Conservation (phyloP, 2,329 filamentous ascomycete species). For the Leptographium radiaticola region DNA sequence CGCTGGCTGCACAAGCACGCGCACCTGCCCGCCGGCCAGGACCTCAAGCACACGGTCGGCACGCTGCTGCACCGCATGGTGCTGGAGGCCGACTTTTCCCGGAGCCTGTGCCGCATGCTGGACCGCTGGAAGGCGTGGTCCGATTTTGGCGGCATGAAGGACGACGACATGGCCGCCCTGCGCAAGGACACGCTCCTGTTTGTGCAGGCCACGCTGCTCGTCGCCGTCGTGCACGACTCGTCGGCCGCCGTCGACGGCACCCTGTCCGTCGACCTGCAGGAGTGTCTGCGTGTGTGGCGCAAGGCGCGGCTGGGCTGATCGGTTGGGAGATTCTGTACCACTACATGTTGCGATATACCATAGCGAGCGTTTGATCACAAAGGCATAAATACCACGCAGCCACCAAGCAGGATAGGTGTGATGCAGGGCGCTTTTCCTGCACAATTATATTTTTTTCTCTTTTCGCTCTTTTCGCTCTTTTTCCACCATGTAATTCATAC, state of each 20-base stretch:
- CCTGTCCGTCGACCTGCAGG: conserved; percentile 38
- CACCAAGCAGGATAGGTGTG: too few relatives aligned
- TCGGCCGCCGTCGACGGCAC: conserved; percentile 32
- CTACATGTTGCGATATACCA: too few relatives aligned
- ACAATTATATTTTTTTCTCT: not conserved
- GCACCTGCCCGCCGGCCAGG: not conserved
- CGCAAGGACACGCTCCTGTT: conserved; percentile 27
- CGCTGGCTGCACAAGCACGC: conserved; percentile 25
- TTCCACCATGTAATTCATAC: not conserved
- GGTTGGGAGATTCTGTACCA: not conserved
- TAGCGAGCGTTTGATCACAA: too few relatives aligned
- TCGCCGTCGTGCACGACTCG: conserved; percentile 33
- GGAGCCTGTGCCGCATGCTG: conserved; percentile 27
- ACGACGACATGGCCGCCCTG: conserved; percentile 27
- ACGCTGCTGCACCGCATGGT: conserved; percentile 39
- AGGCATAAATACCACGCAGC: too few relatives aligned
- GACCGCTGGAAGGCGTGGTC: conserved; percentile 42
- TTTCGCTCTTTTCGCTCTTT: not conserved
- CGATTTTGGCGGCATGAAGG: conserved; percentile 40
- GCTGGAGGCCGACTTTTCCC: conserved; percentile 30
- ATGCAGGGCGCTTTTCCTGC: not conserved
- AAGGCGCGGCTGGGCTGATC: conserved; percentile 32
- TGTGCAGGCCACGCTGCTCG: conserved; percentile 32
- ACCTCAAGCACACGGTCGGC: conserved; percentile 29
- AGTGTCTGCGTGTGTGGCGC: conserved; percentile 40